Evolutionary conservation across 2,329 filamentous ascomycete species (phyloP).

Genomic region (Aspergillus ruber): DNA sequence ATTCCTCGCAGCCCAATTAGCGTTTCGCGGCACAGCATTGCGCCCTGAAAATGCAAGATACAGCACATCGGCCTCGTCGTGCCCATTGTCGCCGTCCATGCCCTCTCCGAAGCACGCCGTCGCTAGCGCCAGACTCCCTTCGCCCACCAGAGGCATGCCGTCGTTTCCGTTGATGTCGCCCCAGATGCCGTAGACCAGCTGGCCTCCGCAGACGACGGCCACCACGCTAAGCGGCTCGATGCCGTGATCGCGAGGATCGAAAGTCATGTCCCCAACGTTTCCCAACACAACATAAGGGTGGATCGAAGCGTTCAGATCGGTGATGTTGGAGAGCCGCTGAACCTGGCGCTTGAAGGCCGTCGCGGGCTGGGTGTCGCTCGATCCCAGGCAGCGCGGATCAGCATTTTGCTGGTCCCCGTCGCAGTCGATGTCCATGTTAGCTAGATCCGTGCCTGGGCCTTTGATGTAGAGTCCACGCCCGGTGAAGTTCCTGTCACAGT

Average conservation of each 20-base stretch:
- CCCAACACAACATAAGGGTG: constrained; percentile 21
- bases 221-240: constrained; percentile 5
- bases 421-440: constrained; percentile 15
- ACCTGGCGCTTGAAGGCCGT: constrained; percentile 9
- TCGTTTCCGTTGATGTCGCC: constrained; percentile 6
- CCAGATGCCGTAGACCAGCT: constrained; percentile 7
- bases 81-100: background rate
- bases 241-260: constrained; percentile 1
- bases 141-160: constrained; percentile 1
- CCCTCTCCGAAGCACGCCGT: constrained; percentile 3
- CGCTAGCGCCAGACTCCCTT: constrained; percentile 7
- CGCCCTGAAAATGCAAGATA: constrained; percentile 6
- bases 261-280: constrained; percentile 8
- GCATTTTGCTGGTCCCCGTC: constrained; percentile 5
- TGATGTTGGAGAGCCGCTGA: constrained; percentile 6
- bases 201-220: constrained; percentile 4
- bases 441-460: constrained; percentile 1
- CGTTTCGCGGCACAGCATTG: constrained; percentile 1
- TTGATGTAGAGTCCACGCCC: constrained; percentile 8
- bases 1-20: constrained; percentile 3
- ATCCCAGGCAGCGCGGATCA: constrained; percentile 6
- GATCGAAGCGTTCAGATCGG: constrained; percentile 18
- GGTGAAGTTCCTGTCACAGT: constrained; percentile 8
- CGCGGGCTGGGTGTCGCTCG: constrained; percentile 5
- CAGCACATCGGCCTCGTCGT: constrained; percentile 4